Percentiles rank a stretch among this genome's conserved stretches.
Evolutionary conservation across 2,329 filamentous ascomycete species (phyloP).

Genomic region (Diaporthe nobilis): DNA sequence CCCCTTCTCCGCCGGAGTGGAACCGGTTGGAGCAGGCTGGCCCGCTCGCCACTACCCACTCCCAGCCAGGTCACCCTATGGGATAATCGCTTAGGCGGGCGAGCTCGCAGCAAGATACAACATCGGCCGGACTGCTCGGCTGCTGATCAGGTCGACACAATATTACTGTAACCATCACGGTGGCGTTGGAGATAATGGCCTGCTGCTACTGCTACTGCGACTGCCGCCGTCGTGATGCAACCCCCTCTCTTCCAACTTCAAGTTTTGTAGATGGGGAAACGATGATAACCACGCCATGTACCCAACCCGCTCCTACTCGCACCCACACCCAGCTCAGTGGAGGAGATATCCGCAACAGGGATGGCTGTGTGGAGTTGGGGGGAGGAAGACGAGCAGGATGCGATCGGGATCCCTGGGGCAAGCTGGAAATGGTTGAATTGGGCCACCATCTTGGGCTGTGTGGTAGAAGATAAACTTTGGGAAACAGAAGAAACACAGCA

Average conservation of each 20-base stretch:
- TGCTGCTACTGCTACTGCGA: not conserved
- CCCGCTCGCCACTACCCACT: slow-evolving; percentile 8
- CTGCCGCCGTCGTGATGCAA: slow-evolving; percentile 16
- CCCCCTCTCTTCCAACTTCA: slow-evolving; percentile 17
- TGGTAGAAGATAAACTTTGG: not conserved
- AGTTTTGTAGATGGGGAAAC: not conserved
- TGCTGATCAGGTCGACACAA: slow-evolving; percentile 13
- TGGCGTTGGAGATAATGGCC: slow-evolving; percentile 17
- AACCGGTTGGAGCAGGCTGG: slow-evolving; percentile 22
- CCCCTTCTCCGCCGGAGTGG: slow-evolving; percentile 25
- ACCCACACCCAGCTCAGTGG: not conserved
- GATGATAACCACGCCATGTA: not conserved
- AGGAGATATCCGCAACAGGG: not conserved
- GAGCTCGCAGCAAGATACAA: not conserved
- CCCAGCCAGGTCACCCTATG: not conserved
- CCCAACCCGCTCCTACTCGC: not conserved
- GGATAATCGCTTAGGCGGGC: slow-evolving; percentile 14
- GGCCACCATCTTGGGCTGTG: not conserved
- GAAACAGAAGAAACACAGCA: not conserved
- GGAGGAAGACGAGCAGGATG: not conserved
- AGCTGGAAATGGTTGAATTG: not conserved
- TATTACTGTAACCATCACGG: not conserved
- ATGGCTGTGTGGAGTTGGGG: slow-evolving; percentile 7
- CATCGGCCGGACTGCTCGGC: slow-evolving; percentile 29
- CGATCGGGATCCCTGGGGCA: slow-evolving; percentile 3